Percentiles rank a stretch among this genome's conserved stretches.
Evolutionary conservation across 305 asterid species (phyloP).

Genomic region (Plantago rigida): DNA sequence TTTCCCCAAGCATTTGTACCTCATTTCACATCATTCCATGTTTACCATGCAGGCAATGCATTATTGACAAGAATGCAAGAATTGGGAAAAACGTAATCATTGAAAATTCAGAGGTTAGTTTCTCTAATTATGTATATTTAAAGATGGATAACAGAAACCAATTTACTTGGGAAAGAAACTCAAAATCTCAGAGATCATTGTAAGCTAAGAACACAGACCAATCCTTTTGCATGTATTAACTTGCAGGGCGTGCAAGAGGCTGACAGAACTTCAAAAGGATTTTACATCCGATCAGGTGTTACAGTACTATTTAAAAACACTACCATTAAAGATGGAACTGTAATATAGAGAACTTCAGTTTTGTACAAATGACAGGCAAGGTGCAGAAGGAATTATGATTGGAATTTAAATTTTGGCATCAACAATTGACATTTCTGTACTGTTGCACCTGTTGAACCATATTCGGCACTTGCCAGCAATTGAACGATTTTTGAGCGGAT

Average conservation of each 20-base stretch:
- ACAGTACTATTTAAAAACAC: slow-evolving; percentile 62
- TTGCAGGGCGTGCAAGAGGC: slow-evolving; percentile 91
- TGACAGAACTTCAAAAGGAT: slow-evolving; percentile 81
- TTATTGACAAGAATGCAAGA: slow-evolving; percentile 87
- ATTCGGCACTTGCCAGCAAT: background rate
- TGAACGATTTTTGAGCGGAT: background rate
- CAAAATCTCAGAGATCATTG: background rate
- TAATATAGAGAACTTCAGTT: slow-evolving; percentile 39
- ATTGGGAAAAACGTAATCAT: slow-evolving; percentile 75
- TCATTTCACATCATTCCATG: slow-evolving; percentile 18
- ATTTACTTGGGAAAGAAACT: background rate
- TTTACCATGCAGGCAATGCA: slow-evolving; percentile 56
- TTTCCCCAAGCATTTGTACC: slow-evolving; percentile 7
- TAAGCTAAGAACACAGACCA: slow-evolving; percentile 17
- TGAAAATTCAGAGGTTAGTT: slow-evolving; percentile 68
- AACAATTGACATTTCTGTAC: slow-evolving; percentile 3
- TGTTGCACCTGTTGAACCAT: background rate
- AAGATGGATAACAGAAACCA: slow-evolving; percentile 4
- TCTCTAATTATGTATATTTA: slow-evolving; percentile 12
- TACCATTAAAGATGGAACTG: slow-evolving; percentile 68
- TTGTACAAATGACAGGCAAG: slow-evolving; percentile 15
- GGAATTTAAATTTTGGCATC: slow-evolving; percentile 21
- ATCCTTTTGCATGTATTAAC: slow-evolving; percentile 23
- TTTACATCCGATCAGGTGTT: slow-evolving; percentile 78
- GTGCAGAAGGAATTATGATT: slow-evolving; percentile 15